Evolutionary conservation across 352 stramenopile species (phyloP), one percentile per base, ranked within the genome.

Genomic region (Phytophthora tentaculata): DNA sequence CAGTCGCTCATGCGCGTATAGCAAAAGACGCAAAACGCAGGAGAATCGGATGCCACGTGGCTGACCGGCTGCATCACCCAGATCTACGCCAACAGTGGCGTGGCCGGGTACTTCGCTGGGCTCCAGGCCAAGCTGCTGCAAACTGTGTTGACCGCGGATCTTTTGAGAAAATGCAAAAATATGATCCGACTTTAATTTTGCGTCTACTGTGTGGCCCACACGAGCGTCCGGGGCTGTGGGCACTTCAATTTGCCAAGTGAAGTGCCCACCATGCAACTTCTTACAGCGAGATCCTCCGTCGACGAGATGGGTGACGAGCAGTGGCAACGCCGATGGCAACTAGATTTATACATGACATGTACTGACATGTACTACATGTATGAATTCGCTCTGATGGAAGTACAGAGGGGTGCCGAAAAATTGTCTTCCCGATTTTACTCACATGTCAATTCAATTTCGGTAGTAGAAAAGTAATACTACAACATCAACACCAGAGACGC

Each of bases 61-160:
- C 61, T 90, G 12, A 57, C 64, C 12, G 66, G 68, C 39, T 91
- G 80, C 58, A 55, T 91, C n/a, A 64, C 71, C 20, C 80, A 87
- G 51, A 89, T 91, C 71, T 88, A 88, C 69, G 35, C 72, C 8
- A 73, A 83, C 10, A 86, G 91, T 43, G 94, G 94, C 16, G 56
- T 98, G 37, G 37, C 62, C 0, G 92, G 84, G 0, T 89, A 95
- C 58, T 99, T 97, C 68, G 81, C 86, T 6, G 96, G 96, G 5
- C 91, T 99, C 65, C 84, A 96, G 61, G 91, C 95, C 12, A 99
- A 99, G 71, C 74, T 98, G 16, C 64, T 98, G 43, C 95, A 98
- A 70, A 98, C 96, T 1, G 94, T 98, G 20, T 76, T 98, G 45
- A 98, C 92, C 0, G 92, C 89, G 7, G 91, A n/a, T n/a, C n/a